Percentiles rank a stretch among this genome's conserved stretches.
phyloP scores from a whole-genome alignment of 257 asterid species.

The Salvia hispanica region DNA sequence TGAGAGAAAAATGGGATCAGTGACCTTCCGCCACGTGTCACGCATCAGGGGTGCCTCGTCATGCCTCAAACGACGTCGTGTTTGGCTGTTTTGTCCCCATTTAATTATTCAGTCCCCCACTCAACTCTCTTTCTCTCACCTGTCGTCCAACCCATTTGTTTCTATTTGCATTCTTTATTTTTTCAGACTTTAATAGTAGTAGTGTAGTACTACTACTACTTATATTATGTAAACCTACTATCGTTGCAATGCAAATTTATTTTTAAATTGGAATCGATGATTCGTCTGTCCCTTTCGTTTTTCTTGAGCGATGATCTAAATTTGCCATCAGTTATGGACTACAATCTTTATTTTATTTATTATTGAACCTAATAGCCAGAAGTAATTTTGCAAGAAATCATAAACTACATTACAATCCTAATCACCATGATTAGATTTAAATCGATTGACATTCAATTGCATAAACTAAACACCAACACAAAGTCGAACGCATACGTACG shows the following conservation, averaged over 20 bases:
- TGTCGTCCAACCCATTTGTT: conserved; percentile 11
- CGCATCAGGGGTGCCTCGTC: conserved; percentile 30
- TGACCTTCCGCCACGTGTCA: conserved; percentile 28
- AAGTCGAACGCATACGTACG: too few relatives aligned
- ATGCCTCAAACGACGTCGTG: conserved; percentile 33
- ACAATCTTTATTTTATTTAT: too few relatives aligned
- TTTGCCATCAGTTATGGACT: too few relatives aligned
- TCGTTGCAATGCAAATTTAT: neutral
- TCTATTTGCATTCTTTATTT: neutral
- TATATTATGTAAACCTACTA: neutral
- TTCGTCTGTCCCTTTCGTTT: neutral
- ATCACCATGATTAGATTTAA: too few relatives aligned
- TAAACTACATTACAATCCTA: too few relatives aligned
- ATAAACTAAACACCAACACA: too few relatives aligned
- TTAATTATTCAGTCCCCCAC: conserved; percentile 33
- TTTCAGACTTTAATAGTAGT: too few relatives aligned
- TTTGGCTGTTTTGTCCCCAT: conserved; percentile 11
- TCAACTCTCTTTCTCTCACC: conserved; percentile 4
- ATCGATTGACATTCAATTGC: too few relatives aligned
- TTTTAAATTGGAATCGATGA: neutral
- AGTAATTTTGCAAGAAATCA: too few relatives aligned
- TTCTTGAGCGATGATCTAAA: too few relatives aligned
- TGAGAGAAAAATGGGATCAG: neutral
- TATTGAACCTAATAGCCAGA: too few relatives aligned
- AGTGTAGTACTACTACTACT: too few relatives aligned